phyloP scores from a whole-genome alignment of 805 yeast species.

The Ogataea nakhonphanomensis region DNA sequence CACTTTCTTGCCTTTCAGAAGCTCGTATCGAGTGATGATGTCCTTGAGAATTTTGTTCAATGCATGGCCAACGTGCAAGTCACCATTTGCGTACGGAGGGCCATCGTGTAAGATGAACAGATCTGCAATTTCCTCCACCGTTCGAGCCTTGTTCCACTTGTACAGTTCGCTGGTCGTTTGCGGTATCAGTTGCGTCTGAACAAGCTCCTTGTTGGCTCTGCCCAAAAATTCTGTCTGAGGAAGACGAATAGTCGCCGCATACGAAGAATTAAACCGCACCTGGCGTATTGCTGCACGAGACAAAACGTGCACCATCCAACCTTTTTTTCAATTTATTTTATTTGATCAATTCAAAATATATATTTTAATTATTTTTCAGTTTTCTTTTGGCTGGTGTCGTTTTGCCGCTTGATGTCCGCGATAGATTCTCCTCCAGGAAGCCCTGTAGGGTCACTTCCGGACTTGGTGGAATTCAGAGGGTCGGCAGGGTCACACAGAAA shows the following conservation, averaged over 20 bases:
- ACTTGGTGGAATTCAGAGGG: not conserved
- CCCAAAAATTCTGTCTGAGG: slow-evolving; percentile 71
- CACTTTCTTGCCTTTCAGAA: slow-evolving; percentile 56
- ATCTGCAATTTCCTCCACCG: slow-evolving; percentile 31
- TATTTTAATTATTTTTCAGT: not conserved
- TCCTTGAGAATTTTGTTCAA: slow-evolving; percentile 88
- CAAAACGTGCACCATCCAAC: not conserved
- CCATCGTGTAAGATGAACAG: slow-evolving; percentile 86
- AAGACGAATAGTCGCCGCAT: slow-evolving; percentile 33
- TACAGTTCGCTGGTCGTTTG: slow-evolving; percentile 60
- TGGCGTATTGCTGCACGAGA: slow-evolving; percentile 3
- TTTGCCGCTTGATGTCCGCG: slow-evolving; percentile 5
- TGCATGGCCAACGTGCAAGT: slow-evolving; percentile 88
- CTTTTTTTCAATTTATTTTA: not conserved
- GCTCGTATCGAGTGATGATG: slow-evolving; percentile 68
- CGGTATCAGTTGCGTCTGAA: slow-evolving; percentile 43
- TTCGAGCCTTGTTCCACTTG: slow-evolving; percentile 49
- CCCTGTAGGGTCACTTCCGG: not conserved
- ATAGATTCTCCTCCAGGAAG: slow-evolving; percentile 1
- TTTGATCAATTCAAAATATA: not conserved
- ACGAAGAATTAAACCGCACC: slow-evolving; percentile 8
- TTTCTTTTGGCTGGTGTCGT: not conserved
- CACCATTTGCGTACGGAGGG: slow-evolving; percentile 98
- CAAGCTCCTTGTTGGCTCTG: slow-evolving; percentile 48
- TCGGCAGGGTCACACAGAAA: slow-evolving; percentile 25